Evolutionary conservation across 495 filamentous ascomycete genomes (phyloP), one percentile per base, ranked within the genome.

Genomic region (Podospora pseudocomata): DNA sequence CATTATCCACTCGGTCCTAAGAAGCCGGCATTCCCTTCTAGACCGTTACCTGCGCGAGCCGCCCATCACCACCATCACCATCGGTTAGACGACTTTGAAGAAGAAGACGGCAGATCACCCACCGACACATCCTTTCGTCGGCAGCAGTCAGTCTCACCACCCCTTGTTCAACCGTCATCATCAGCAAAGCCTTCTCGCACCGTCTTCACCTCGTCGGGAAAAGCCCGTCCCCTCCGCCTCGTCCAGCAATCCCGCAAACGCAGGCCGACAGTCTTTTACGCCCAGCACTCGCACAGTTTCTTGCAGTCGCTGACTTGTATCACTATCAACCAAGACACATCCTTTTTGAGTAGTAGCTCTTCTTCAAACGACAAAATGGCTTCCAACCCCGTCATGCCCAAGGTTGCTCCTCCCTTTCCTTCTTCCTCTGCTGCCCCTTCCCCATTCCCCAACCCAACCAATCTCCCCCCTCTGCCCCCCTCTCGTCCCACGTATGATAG

Each of bases 281-380:
- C 74, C 39, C 57, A 72, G 55, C 67, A 65, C 59, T 56, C 56
- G 4, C 72, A 67, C 61, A 66, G 34, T 68, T 13, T 79, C 74
- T 55, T 77, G 71, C 69, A 74, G 55, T 69, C 68, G 20, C 75
- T 80, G 11, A 83, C 72, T 54, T 76, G 68, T 57, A 78, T 75
- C 57, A 86, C 73, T 19, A 82, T 87, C 81, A 80, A 86, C 64
- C 73, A 64, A 27, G 49, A 57, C 49, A 28, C 34, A 23, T 65
- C 54, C 4, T 26, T 34, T 3, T 28, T n/a, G n/a, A 23, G 23
- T 23, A 1, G 23, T 23, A 23, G 23, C 23, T 44, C 57, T 9
- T 27, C 54, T 20, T 59, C 34, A 62, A 20, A 32, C 56, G n/a
- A 67, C 68, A 72, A 63, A 32, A 74, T 75, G 68, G 69, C 68